phyloP scores from a whole-genome alignment of 345 rosid species.

The Noccaea caerulescens region DNA sequence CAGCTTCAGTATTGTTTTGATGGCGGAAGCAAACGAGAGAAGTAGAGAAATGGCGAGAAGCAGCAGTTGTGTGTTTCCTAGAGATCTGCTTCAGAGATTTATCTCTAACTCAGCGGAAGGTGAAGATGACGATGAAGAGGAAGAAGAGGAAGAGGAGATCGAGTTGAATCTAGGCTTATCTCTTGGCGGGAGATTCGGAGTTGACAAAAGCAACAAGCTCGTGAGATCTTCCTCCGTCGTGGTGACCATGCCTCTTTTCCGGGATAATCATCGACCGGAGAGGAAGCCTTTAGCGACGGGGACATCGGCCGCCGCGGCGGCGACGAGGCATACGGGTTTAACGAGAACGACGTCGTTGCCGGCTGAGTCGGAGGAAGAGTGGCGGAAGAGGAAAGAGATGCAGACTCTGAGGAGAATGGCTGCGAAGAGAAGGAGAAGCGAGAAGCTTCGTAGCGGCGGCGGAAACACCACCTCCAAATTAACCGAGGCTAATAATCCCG shows the following conservation, averaged over 20 bases:
- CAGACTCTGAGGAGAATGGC: slow-evolving; percentile 85
- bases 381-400: slow-evolving; percentile 92
- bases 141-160: slow-evolving; percentile 50
- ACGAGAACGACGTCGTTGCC: slow-evolving; percentile 85
- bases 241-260: slow-evolving; percentile 47
- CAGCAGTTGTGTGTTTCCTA: slow-evolving; percentile 65
- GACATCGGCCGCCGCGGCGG: background rate
- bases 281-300: background rate
- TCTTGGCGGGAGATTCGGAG: slow-evolving; percentile 90
- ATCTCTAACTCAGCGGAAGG: slow-evolving; percentile 41
- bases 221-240: slow-evolving; percentile 79
- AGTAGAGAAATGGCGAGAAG: slow-evolving; percentile 53
- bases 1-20: slow-evolving; percentile 25
- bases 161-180: slow-evolving; percentile 93
- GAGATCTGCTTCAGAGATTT: slow-evolving; percentile 77
- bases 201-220: slow-evolving; percentile 57
- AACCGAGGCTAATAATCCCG: slow-evolving; percentile 46
- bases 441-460: slow-evolving; percentile 55
- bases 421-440: slow-evolving; percentile 81
- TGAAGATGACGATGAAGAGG: slow-evolving; percentile 27
- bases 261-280: slow-evolving; percentile 30
- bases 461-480: background rate
- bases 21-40: slow-evolving; percentile 58
- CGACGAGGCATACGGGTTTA: slow-evolving; percentile 39
- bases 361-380: slow-evolving; percentile 84